Evolutionary conservation across 345 rosid species (phyloP).

Genomic region (Viola odorata): DNA sequence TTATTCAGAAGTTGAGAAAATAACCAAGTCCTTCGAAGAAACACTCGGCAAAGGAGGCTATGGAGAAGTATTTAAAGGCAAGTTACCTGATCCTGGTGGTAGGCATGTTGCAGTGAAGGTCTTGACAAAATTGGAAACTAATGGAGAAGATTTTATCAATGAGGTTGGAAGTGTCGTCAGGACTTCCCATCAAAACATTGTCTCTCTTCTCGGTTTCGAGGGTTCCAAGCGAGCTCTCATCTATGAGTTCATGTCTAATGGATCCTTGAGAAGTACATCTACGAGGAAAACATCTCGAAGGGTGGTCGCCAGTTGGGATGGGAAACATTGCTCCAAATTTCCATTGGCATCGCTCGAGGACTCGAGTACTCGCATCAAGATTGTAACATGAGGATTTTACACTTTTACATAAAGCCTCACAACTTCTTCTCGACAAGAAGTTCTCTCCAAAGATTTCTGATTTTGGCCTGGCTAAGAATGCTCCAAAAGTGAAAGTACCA

Average conservation of each 20-base stretch:
- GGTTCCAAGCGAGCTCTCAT: constrained; percentile 30
- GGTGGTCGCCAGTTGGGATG: too few species aligned
- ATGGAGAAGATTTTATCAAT: constrained; percentile 30
- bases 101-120: constrained; percentile 35
- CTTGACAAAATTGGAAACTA: constrained; percentile 18
- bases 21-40: constrained; percentile 15
- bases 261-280: constrained; percentile 18
- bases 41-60: constrained; percentile 26
- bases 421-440: too few species aligned
- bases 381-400: too few species aligned
- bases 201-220: constrained; percentile 30
- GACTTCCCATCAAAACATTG: constrained; percentile 29
- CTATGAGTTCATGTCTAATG: constrained; percentile 21
- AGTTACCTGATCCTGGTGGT: constrained; percentile 27
- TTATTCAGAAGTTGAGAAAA: constrained; percentile 17
- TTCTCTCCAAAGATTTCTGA: too few species aligned
- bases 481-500: too few species aligned
- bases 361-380: too few species aligned
- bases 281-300: too few species aligned
- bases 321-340: too few species aligned
- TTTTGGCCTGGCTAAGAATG: too few species aligned
- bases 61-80: constrained; percentile 27
- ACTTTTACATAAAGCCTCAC: too few species aligned
- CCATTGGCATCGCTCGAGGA: too few species aligned
- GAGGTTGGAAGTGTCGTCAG: constrained; percentile 27